Conservation (phyloP, 257 asterid species). For the Salvia splendens region DNA sequence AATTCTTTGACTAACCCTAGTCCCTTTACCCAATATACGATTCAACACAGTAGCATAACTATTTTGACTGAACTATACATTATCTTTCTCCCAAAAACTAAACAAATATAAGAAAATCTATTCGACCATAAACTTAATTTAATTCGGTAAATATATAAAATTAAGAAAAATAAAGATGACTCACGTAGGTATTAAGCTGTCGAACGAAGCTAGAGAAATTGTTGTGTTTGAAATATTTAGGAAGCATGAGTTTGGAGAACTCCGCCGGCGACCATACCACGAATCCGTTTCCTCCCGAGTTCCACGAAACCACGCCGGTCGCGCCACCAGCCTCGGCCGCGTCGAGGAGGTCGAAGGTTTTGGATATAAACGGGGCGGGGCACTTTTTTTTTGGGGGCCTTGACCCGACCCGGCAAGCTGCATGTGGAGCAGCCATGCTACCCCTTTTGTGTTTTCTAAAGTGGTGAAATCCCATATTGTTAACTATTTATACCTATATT, state of each 20-base stretch:
- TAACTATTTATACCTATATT: not conserved
- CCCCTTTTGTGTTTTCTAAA: not conserved
- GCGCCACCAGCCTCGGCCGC: not conserved
- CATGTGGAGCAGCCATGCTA: conserved; percentile 20
- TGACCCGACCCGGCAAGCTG: not conserved
- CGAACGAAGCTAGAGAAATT: conserved; percentile 38
- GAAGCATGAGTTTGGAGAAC: conserved; percentile 44
- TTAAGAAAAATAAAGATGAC: not conserved
- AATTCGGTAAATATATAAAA: not conserved
- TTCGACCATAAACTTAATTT: not conserved
- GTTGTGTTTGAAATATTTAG: conserved; percentile 43
- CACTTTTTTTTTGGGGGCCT: conserved; percentile 33
- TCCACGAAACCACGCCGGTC: conserved; percentile 38
- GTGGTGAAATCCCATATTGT: not conserved
- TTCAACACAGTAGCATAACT: conserved; percentile 16
- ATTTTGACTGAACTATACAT: conserved; percentile 17
- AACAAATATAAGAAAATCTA: not conserved
- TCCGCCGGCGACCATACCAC: conserved; percentile 52
- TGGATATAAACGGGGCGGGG: conserved; percentile 58
- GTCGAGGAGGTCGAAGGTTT: conserved; percentile 60
- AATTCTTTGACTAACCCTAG: conserved; percentile 11
- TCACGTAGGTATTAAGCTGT: conserved; percentile 53
- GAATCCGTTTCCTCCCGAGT: conserved; percentile 42
- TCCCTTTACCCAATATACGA: not conserved
- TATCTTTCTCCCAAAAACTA: not conserved